phyloP scores from a whole-genome alignment of 805 yeast genomes.

The Candida caryicola region DNA sequence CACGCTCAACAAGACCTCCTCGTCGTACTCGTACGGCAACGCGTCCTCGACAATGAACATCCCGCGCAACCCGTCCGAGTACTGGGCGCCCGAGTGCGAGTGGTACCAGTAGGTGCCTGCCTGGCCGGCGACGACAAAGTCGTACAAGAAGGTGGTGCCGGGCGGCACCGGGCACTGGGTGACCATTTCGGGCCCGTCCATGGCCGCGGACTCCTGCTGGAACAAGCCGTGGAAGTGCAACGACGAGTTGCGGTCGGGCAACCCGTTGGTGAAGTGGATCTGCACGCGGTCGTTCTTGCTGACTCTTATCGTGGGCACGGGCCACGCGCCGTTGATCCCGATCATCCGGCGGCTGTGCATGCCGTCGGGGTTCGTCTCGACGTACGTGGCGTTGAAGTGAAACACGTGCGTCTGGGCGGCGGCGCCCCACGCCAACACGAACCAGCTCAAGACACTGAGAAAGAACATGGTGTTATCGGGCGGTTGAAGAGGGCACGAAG shows the following conservation, averaged over 20 bases:
- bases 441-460: background rate
- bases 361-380: slow-evolving; percentile 58
- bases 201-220: slow-evolving; percentile 33
- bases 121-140: slow-evolving; percentile 37
- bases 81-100: slow-evolving; percentile 73
- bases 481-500: background rate
- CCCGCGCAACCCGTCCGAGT: slow-evolving; percentile 75
- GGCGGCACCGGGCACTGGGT: slow-evolving; percentile 48
- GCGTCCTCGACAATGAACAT: slow-evolving; percentile 50
- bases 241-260: slow-evolving; percentile 36
- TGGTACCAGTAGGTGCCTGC: slow-evolving; percentile 64
- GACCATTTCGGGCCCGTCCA: slow-evolving; percentile 47
- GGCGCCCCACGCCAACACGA: background rate
- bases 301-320: slow-evolving; percentile 40
- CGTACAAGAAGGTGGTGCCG: slow-evolving; percentile 34
- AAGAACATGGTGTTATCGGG: background rate
- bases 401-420: slow-evolving; percentile 26
- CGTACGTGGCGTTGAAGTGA: slow-evolving; percentile 37
- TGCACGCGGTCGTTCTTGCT: slow-evolving; percentile 38
- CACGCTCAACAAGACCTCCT: slow-evolving; percentile 55
- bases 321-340: slow-evolving; percentile 54
- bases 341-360: slow-evolving; percentile 47
- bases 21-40: slow-evolving; percentile 59
- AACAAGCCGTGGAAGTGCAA: slow-evolving; percentile 48
- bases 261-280: slow-evolving; percentile 32